Evolutionary conservation across 441 rosid genomes (phyloP), one percentile per base, ranked within the genome.

Genomic region (Jatropha multifida): DNA sequence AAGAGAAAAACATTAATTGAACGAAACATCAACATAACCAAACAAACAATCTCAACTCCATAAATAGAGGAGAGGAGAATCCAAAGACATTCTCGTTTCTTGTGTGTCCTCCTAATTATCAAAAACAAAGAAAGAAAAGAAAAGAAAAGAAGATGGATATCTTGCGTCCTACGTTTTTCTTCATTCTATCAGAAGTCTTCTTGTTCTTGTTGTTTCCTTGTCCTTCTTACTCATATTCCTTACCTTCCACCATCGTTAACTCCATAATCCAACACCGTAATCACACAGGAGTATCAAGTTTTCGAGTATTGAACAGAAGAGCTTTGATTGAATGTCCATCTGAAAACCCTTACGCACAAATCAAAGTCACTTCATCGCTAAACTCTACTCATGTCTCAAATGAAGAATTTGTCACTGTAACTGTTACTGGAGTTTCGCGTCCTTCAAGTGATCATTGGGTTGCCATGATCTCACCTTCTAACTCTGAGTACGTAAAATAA

Each of bases 381-480:
- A 46, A 54, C 14, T 20, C 72, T 23, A 37, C 41, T 3, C 85
- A 32, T 32, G 32, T 90, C 3, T 77, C 88, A 0, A 79, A 82
- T 41, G 88, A 88, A 0, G 83, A 81, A 61, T 81, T 58, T 27
- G 78, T 90, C 6, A 80, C 55, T 0, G 90, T 90, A 2, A 89
- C 79, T 0, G 90, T 88, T n/a, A 68, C 74, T 20, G 95, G 91
- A 2, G 80, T 89, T 63, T 46, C 81, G 27, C 11, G 17, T 13
- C 95, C 95, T 1, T 65, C 84, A 0, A n/a, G 65, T 0, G 32
- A 40, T n/a, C 84, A 88, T 56, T 90, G 95, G 93, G 60, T 90
- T 51, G 95, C 88, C 78, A 89, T 90, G 93, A 84, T 90, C 26
- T 85, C 95, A 23, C 91, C 95, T 27, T 79, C 93, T 17, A 71